Base-by-base conservation (phyloP, 805 yeast genomes). In the Yarrowia bubula region DNA sequence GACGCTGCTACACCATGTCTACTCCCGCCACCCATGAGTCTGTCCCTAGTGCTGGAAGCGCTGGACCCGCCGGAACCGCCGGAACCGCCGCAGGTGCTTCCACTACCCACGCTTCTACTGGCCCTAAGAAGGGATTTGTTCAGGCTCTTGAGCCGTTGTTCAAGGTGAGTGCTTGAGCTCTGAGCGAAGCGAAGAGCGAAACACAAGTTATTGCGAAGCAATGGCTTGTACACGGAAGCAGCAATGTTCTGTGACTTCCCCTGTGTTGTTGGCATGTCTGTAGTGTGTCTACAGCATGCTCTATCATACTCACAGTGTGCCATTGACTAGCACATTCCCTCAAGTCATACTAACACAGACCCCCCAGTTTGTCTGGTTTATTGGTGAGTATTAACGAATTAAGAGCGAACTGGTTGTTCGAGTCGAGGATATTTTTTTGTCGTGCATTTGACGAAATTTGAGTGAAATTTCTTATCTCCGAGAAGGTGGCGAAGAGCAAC, bases 331-430 rank as follows among this genome's bases (percentile, higher is more conserved):
- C 44, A 8, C 38, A n/a, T 51, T 37, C 47, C n/a, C 15, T 42
- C 28, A n/a, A n/a, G n/a, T 3, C 22, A 32, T 41, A 37, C 48
- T 62, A 57, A 42, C 43, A 47, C 33, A 82, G 75, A 80, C 86
- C 14, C 74, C 83, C 65, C 92, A 90, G 75, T 88, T 89, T 70
- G 86, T 84, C 5, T 92, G 96, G 97, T 89, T 89, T 74, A 71
- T 67, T 35, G 74, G 70, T 77, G 44, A 82, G 67, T 61, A 38
- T 38, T 47, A 46, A 46, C 50, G 14, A 9, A 1, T 18, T 7
- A n/a, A n/a, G n/a, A n/a, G n/a, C n/a, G n/a, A n/a, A n/a, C n/a
- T n/a, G n/a, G n/a, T n/a, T n/a, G n/a, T n/a, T n/a, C n/a, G n/a
- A n/a, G n/a, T n/a, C n/a, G n/a, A n/a, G n/a, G n/a, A n/a, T n/a